Conservation (phyloP, 2,329 filamentous ascomycete species). For the Endoconidiophora polonica region DNA sequence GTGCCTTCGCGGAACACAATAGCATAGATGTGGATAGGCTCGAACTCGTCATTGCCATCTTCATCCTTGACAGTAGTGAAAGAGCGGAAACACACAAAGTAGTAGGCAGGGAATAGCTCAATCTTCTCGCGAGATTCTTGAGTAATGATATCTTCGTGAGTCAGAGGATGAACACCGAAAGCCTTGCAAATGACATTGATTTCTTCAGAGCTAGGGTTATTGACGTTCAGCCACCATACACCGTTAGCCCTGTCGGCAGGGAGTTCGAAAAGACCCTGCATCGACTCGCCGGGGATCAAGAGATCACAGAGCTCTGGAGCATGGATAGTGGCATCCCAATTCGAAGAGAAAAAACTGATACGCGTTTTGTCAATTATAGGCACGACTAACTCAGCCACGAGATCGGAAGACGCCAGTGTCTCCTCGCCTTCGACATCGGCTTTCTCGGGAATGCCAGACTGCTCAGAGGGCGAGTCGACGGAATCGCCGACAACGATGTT, state of each 20-base stretch:
- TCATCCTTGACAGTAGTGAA: constrained; percentile 69
- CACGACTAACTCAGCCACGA: constrained; percentile 9
- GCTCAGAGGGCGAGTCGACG: constrained; percentile 33
- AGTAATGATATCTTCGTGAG: constrained; percentile 87
- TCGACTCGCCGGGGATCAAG: constrained; percentile 73
- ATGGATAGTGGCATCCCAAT: constrained; percentile 84
- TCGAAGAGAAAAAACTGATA: constrained; percentile 94
- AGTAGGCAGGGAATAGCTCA: constrained; percentile 92
- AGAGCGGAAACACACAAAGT: constrained; percentile 93
- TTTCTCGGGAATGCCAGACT: constrained; percentile 32
- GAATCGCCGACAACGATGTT: constrained; percentile 39
- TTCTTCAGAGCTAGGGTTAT: constrained; percentile 78
- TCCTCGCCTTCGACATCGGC: constrained; percentile 4
- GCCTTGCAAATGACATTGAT: constrained; percentile 78
- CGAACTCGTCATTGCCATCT: constrained; percentile 65
- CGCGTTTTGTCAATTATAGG: constrained; percentile 48
- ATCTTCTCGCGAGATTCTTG: constrained; percentile 97
- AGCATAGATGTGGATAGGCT: constrained; percentile 92
- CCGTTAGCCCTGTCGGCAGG: constrained; percentile 50
- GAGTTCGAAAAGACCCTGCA: constrained; percentile 67
- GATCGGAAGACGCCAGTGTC: neutral
- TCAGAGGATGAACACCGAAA: constrained; percentile 89
- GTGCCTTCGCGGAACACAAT: constrained; percentile 93
- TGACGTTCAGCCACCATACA: constrained; percentile 98
- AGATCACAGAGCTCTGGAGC: constrained; percentile 77